Percentiles rank a stretch among this genome's conserved stretches.
Conservation (phyloP, 2,329 filamentous ascomycete species). For the Claviceps digitariae region DNA sequence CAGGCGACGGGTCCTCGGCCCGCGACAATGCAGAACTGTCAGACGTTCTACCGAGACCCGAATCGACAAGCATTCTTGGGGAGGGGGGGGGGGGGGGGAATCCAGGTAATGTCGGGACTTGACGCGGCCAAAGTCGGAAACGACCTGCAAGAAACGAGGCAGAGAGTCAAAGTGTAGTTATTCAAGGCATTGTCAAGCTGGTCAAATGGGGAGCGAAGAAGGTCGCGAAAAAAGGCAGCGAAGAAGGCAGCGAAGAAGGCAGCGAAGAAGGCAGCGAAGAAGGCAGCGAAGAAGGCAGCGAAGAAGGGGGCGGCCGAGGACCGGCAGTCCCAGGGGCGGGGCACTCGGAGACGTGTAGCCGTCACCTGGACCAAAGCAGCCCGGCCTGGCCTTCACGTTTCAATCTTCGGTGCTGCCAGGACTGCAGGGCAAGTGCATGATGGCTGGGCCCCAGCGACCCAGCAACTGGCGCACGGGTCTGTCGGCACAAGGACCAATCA, state of each 20-base stretch:
- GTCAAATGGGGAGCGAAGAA: not conserved
- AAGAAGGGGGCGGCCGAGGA: not conserved
- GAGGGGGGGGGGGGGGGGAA: too few relatives aligned
- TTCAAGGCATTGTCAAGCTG: not conserved
- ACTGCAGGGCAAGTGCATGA: too few relatives aligned
- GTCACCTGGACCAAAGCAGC: not conserved
- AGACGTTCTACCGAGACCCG: not conserved
- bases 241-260: not conserved
- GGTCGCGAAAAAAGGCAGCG: not conserved
- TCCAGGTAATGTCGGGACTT: not conserved
- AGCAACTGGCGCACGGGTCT: not conserved
- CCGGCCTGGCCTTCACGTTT: not conserved
- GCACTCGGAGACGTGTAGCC: not conserved
- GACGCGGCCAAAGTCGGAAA: not conserved
- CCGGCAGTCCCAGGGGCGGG: not conserved
- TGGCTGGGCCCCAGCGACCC: not conserved
- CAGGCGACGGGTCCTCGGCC: not conserved
- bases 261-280: too few relatives aligned
- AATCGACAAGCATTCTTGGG: not conserved
- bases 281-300: not conserved
- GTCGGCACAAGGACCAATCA: not conserved
- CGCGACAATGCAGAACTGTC: not conserved
- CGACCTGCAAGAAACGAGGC: not conserved
- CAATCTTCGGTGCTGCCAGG: too few relatives aligned
- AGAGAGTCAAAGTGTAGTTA: not conserved